Evolutionary conservation across 1,284 basidiomycete species (phyloP).

Genomic region (Rhodotorula sp.): DNA sequence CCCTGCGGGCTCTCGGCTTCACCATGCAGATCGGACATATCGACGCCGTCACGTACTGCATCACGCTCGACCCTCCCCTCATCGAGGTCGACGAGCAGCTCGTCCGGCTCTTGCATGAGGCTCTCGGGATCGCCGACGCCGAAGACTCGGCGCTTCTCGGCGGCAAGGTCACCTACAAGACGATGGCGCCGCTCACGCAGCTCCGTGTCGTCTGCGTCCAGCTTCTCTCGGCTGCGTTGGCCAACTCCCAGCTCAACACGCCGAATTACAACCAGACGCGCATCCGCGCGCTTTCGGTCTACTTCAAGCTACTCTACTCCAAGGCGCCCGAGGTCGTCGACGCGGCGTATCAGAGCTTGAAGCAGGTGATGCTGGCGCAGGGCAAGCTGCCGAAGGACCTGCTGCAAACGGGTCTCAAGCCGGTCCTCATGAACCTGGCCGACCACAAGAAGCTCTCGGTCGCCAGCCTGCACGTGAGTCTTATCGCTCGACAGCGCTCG

Average conservation of each 20-base stretch:
- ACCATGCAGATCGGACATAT: constrained; percentile 98
- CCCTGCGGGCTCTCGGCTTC: constrained; percentile 92
- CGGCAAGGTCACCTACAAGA: constrained; percentile 69
- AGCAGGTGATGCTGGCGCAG: constrained; percentile 84
- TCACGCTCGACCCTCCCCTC: constrained; percentile 51
- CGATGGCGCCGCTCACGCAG: constrained; percentile 77
- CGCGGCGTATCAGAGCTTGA: constrained; percentile 89
- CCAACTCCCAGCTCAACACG: constrained; percentile 85
- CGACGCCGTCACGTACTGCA: constrained; percentile 89
- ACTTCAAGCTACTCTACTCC: constrained; percentile 98
- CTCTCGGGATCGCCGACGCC: constrained; percentile 90
- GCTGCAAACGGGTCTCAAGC: constrained; percentile 88
- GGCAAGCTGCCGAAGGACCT: constrained; percentile 93
- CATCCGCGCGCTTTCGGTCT: constrained; percentile 70
- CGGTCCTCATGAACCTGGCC: constrained; percentile 96
- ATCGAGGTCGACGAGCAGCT: constrained; percentile 56
- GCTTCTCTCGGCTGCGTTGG: constrained; percentile 89
- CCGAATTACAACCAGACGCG: constrained; percentile 68
- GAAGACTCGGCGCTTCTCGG: constrained; percentile 82
- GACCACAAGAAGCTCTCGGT: constrained; percentile 93
- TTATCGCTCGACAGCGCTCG: not conserved
- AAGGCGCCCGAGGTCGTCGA: constrained; percentile 90
- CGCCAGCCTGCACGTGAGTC: constrained; percentile 65
- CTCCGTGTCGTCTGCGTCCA: constrained; percentile 95
- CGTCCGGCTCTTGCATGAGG: constrained; percentile 87